Evolutionary conservation across 495 filamentous ascomycete genomes (phyloP).

Genomic region (Glonium stellatum): DNA sequence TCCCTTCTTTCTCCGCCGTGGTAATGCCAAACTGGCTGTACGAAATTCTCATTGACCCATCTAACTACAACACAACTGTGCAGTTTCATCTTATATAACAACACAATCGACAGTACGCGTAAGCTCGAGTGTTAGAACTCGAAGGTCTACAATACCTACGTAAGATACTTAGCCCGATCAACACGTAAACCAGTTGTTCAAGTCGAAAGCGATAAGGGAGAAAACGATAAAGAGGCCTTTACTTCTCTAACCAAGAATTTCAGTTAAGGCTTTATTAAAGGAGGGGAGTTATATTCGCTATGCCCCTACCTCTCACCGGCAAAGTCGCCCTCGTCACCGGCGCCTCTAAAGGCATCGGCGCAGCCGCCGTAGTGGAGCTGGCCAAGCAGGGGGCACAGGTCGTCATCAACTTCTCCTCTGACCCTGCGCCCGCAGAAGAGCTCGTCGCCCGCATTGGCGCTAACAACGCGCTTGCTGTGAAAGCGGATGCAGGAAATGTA

Average conservation of each 20-base stretch:
- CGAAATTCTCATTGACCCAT: background rate
- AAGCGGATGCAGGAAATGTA: constrained; percentile 44
- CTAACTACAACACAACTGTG: no score
- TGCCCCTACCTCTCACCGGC: constrained; percentile 38
- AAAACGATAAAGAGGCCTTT: no score
- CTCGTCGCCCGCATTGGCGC: constrained; percentile 49
- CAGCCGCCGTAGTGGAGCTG: constrained; percentile 48
- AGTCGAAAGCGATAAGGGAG: no score
- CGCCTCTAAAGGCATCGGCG: constrained; percentile 61
- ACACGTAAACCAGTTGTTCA: no score
- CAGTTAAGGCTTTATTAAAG: no score
- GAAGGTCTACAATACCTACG: no score
- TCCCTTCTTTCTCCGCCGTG: background rate
- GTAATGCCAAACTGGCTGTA: background rate
- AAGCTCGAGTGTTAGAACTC: no score
- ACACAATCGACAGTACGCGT: background rate
- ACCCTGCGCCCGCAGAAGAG: constrained; percentile 46
- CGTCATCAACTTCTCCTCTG: constrained; percentile 56
- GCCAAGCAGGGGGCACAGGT: constrained; percentile 54
- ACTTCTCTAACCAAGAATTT: background rate
- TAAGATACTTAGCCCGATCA: no score
- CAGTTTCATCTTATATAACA: no score
- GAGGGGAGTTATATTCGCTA: background rate
- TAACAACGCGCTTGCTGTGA: constrained; percentile 48
- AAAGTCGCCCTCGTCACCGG: constrained; percentile 63